Conservation (phyloP, 352 stramenopile species). For the Paralagenidium karlingii region DNA sequence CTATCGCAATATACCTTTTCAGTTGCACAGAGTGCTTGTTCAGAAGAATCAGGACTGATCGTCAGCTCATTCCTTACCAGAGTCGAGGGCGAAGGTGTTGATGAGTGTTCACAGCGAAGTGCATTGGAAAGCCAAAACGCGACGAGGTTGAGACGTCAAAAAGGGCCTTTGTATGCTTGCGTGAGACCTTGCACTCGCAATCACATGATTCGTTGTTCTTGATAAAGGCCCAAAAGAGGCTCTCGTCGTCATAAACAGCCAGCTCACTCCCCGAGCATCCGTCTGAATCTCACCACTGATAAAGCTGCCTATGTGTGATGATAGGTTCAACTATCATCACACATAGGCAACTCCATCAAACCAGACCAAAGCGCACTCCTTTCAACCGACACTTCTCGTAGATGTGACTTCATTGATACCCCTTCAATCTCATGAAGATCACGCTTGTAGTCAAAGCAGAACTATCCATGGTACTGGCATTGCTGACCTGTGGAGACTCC, state of each 20-base stretch:
- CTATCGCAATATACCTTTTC: conserved; percentile 50
- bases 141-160: conserved; percentile 46
- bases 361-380: background rate
- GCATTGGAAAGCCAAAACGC: conserved; percentile 31
- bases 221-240: conserved; percentile 66
- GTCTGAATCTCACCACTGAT: conserved; percentile 47
- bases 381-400: background rate
- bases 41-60: background rate
- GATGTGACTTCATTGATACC: conserved; percentile 14
- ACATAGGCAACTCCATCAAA: background rate
- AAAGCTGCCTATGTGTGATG: too few relatives aligned
- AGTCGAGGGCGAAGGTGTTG: conserved; percentile 55
- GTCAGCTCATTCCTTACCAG: conserved; percentile 18
- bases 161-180: conserved; percentile 42
- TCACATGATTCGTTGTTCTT: conserved; percentile 43
- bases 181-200: conserved; percentile 64
- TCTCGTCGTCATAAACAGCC: conserved; percentile 71
- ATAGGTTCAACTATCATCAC: conserved; percentile 22
- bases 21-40: too few relatives aligned
- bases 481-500: conserved; percentile 52
- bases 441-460: conserved; percentile 61
- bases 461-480: conserved; percentile 74
- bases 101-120: conserved; percentile 46
- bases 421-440: conserved; percentile 43
- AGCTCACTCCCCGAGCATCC: conserved; percentile 44